phyloP scores from a whole-genome alignment of 169 alveolate genomes.

The Cryptosporidium baileyi region DNA sequence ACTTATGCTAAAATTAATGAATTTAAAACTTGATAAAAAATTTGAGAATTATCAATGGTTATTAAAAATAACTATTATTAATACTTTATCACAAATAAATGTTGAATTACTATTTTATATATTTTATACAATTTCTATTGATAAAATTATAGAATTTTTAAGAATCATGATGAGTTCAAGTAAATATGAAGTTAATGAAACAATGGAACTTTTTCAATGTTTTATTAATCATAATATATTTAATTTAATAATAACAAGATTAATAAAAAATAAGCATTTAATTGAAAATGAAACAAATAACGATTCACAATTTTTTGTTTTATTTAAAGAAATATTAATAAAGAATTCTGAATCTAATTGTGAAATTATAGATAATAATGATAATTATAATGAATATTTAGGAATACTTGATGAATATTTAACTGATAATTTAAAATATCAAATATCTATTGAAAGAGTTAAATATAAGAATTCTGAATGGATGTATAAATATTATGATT shows the following conservation, averaged over 20 bases:
- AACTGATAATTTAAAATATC: constrained; percentile 1
- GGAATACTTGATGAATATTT: not conserved
- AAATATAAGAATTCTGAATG: not conserved
- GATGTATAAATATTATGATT: constrained; percentile 36
- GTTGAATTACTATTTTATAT: not conserved
- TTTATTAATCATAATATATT: constrained; percentile 1
- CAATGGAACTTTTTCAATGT: not conserved
- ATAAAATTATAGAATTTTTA: not conserved
- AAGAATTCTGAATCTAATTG: not conserved
- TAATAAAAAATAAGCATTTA: not conserved
- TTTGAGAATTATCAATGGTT: constrained; percentile 20
- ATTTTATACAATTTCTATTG: not conserved
- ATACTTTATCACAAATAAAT: not conserved
- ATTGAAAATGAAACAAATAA: not conserved
- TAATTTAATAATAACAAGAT: constrained; percentile 12
- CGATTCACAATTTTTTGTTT: not conserved
- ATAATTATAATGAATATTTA: not conserved
- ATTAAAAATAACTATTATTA: constrained; percentile 6
- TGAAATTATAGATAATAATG: not conserved
- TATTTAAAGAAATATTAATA: not conserved
- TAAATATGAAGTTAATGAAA: constrained; percentile 3
- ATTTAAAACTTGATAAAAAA: not conserved
- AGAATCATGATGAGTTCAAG: not conserved
- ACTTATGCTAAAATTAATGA: not conserved
- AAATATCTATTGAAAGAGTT: constrained; percentile 7